phyloP scores from a whole-genome alignment of 305 asterid species.

The Petunia hybrid region DNA sequence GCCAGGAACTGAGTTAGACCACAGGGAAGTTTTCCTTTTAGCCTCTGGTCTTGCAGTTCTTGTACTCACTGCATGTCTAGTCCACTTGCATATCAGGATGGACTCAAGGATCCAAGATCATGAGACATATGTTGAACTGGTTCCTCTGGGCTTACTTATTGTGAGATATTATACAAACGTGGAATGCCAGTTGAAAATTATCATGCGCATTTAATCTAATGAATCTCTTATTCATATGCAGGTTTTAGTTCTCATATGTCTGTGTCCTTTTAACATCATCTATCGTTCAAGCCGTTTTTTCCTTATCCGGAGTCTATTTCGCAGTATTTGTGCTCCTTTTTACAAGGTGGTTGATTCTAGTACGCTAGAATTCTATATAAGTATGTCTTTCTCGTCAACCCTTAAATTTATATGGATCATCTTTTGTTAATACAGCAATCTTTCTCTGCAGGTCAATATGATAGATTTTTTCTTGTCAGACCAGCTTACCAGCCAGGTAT shows the following conservation, averaged over 20 bases:
- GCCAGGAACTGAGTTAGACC: constrained; percentile 78
- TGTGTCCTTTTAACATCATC: constrained; percentile 69
- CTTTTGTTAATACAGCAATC: no score
- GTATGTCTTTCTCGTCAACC: no score
- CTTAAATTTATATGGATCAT: not conserved
- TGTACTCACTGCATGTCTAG: constrained; percentile 64
- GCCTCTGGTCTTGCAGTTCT: constrained; percentile 80
- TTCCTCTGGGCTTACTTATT: constrained; percentile 62
- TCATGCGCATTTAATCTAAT: no score
- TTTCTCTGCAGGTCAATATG: constrained; percentile 62
- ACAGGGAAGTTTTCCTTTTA: constrained; percentile 72
- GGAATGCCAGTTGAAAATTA: no score
- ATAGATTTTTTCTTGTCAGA: constrained; percentile 83
- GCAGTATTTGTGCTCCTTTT: constrained; percentile 78
- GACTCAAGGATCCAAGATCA: constrained; percentile 47
- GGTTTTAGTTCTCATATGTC: constrained; percentile 57
- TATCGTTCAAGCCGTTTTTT: constrained; percentile 75
- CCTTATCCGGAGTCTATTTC: constrained; percentile 61
- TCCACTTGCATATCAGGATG: constrained; percentile 85
- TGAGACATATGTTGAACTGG: constrained; percentile 55
- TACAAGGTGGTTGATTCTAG: constrained; percentile 52
- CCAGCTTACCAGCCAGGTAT: constrained; percentile 89
- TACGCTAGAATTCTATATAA: no score
- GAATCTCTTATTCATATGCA: no score
- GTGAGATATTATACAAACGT: no score